phyloP scores from a whole-genome alignment of 345 rosid genomes.

The Xanthoceras sorbifolium region DNA sequence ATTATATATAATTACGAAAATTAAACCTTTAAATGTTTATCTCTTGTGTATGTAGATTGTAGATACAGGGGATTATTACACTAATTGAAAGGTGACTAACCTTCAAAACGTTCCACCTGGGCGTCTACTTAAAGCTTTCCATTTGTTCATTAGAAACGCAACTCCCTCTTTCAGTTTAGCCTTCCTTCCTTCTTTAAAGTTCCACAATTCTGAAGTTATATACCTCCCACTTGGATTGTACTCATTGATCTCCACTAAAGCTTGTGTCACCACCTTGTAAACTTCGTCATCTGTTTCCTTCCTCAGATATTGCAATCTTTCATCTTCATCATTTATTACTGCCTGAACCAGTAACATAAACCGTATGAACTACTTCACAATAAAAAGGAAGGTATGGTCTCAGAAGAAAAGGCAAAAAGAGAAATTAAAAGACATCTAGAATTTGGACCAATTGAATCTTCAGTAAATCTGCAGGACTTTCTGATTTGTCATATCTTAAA shows the following conservation, averaged over 20 bases:
- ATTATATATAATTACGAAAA: background rate
- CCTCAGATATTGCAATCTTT: slow-evolving; percentile 59
- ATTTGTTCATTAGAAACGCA: slow-evolving; percentile 47
- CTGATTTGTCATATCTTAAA: background rate
- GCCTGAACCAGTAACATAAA: slow-evolving; percentile 46
- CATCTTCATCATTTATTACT: slow-evolving; percentile 67
- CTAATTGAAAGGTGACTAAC: slow-evolving; percentile 8
- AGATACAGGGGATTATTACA: background rate
- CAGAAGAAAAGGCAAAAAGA: slow-evolving; percentile 11
- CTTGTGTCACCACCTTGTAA: slow-evolving; percentile 56
- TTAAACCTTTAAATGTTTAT: background rate
- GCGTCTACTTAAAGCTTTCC: slow-evolving; percentile 45
- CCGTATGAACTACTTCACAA: background rate
- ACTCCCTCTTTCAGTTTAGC: slow-evolving; percentile 74
- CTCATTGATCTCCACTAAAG: slow-evolving; percentile 78
- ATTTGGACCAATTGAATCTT: slow-evolving; percentile 3
- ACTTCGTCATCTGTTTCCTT: slow-evolving; percentile 59
- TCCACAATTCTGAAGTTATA: slow-evolving; percentile 79
- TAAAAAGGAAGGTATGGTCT: background rate
- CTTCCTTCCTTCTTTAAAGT: slow-evolving; percentile 59
- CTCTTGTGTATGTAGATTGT: background rate
- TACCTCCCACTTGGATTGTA: slow-evolving; percentile 95
- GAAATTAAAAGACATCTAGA: background rate
- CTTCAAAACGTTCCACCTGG: slow-evolving; percentile 37
- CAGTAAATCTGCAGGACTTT: background rate